Evolutionary conservation across 208 protist species (phyloP).

Genomic region (Vickermania spadyakhi): DNA sequence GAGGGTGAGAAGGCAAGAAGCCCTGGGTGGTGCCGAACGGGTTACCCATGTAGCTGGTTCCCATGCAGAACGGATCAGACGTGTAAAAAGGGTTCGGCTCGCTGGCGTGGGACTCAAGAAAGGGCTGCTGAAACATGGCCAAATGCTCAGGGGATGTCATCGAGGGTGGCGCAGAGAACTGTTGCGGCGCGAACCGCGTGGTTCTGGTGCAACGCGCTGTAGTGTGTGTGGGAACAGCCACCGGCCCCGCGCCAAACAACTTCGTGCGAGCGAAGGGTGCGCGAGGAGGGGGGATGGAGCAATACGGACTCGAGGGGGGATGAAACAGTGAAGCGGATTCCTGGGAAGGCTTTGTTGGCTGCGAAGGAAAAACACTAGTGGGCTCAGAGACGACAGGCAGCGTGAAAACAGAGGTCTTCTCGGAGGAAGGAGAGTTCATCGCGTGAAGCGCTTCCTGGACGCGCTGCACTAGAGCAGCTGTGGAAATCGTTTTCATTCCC

Average conservation of each 20-base stretch:
- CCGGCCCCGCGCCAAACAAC: not conserved
- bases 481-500: not conserved
- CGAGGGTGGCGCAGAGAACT: not conserved
- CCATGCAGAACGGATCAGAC: not conserved
- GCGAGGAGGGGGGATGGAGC: not conserved
- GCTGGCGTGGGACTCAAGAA: not conserved
- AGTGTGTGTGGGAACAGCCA: not conserved
- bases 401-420: not conserved
- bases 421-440: too few relatives aligned
- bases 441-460: not conserved
- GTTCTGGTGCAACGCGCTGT: not conserved
- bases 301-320: not conserved
- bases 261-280: not conserved
- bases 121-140: not conserved
- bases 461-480: conserved; percentile 6
- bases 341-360: not conserved
- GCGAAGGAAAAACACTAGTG: not conserved
- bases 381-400: not conserved
- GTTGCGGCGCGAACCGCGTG: not conserved
- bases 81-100: not conserved
- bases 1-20: not conserved
- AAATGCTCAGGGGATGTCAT: not conserved
- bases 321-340: not conserved
- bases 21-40: not conserved
- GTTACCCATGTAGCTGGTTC: not conserved